Evolutionary conservation across 768 basidiomycete genomes (phyloP).

Genomic region (Trametes coccinea): DNA sequence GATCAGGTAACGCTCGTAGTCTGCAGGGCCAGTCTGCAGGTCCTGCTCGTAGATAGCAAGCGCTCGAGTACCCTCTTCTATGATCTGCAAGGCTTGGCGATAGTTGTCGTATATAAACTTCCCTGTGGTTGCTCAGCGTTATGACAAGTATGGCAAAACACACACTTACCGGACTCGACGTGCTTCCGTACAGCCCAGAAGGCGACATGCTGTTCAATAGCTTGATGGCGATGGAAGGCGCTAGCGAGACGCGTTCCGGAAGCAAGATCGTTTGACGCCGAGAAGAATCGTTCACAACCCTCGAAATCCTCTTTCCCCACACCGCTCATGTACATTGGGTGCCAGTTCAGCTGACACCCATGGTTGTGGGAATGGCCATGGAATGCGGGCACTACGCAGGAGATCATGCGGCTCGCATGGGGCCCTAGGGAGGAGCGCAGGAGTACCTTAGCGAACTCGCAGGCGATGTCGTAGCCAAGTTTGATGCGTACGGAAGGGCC

Average conservation of each 20-base stretch:
- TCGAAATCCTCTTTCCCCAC: slow-evolving; percentile 32
- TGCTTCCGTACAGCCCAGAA: slow-evolving; percentile 30
- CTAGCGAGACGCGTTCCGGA: slow-evolving; percentile 24
- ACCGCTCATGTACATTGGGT: slow-evolving; percentile 30
- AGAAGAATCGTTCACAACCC: slow-evolving; percentile 32
- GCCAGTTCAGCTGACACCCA: slow-evolving; percentile 32
- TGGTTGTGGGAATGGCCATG: slow-evolving; percentile 34
- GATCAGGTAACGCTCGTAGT: slow-evolving; percentile 14
- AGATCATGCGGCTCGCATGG: background rate
- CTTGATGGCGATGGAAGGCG: slow-evolving; percentile 32
- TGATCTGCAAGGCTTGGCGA: background rate
- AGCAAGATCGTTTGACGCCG: slow-evolving; percentile 29
- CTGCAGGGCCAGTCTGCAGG: background rate
- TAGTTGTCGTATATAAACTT: slow-evolving; percentile 20
- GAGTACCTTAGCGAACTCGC: slow-evolving; percentile 25
- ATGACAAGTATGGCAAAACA: background rate
- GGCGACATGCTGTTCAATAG: slow-evolving; percentile 25
- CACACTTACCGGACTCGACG: slow-evolving; percentile 23
- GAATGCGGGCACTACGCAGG: slow-evolving; percentile 30
- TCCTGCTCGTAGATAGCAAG: background rate
- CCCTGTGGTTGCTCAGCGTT: background rate
- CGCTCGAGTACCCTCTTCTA: background rate
- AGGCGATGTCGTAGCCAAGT: slow-evolving; percentile 32
- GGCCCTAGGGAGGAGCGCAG: slow-evolving; percentile 20
- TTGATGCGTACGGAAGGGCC: slow-evolving; percentile 14